phyloP scores from a whole-genome alignment of 148 eudicot genomes.

The Vaccinium darrowii region DNA sequence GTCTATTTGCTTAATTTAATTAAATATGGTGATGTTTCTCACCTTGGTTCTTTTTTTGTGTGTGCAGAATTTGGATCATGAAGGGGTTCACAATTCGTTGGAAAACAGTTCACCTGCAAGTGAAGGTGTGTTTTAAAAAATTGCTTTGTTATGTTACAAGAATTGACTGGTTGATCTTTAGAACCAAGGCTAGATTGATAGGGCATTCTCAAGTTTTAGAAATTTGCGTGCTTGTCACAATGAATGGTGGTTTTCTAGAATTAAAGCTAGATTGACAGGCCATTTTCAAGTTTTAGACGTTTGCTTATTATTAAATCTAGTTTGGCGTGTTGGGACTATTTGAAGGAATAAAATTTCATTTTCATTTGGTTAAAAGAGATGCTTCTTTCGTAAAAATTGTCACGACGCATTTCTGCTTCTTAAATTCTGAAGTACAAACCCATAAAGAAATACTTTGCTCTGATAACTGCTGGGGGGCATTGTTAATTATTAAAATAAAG shows the following conservation, averaged over 20 bases:
- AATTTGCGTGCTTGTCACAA: neutral
- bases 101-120: conserved; percentile 28
- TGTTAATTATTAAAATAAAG: no score
- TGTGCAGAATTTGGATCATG: conserved; percentile 53
- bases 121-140: conserved; percentile 45
- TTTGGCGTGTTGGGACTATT: neutral
- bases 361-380: neutral
- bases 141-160: neutral
- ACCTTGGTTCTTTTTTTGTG: conserved; percentile 16
- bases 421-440: neutral
- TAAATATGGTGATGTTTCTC: neutral
- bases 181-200: neutral
- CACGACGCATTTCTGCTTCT: neutral
- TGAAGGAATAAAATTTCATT: neutral
- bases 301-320: neutral
- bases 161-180: neutral
- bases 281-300: neutral
- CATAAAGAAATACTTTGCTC: neutral
- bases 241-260: neutral
- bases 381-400: neutral
- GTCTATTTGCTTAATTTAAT: neutral
- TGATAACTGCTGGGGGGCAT: neutral
- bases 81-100: conserved; percentile 31
- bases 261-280: neutral
- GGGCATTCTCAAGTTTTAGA: neutral